Evolutionary conservation across 2,329 filamentous ascomycete genomes (phyloP), one percentile per base, ranked within the genome.

Genomic region (Fusarium sp.): DNA sequence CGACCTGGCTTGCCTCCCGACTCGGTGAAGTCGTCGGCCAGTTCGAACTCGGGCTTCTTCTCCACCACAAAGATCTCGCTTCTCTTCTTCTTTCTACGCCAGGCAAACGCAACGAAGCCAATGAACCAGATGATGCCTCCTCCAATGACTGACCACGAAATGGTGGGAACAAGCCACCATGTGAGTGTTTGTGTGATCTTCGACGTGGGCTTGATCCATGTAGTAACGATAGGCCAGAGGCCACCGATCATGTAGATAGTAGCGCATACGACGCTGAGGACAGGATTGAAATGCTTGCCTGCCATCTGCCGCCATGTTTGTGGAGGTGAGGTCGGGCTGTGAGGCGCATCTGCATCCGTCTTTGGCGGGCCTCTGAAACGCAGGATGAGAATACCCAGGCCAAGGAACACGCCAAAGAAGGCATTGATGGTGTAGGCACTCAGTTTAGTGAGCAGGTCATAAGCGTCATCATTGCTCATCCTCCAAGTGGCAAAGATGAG

Each of bases 371-470:
- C 82, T 10, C 70, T 70, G 64, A 83, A 80, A 16, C 81, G 80
- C 30, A 84, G 63, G 50, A 84, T 80, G 2, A 84, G 74, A 20
- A 84, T 84, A 2, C 82, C 82, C 5, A 83, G 56, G 8, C 80
- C 81, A 0, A 84, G 74, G 30, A 82, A 81, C 1, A 75, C 70
- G 1, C 81, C 81, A 35, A 83, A 82, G 73, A 83, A 83, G 25
- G 79, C 80, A 14, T 81, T 82, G 62, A 83, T 77, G 11, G 80
- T 68, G 59, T 84, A 84, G 7, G 82, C 80, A 23, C 77, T 80
- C 41, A 82, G 52, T 8, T 74, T 80, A 0, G 81, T 80, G 3
- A 84, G 79, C 1, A 82, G 65, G 6, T 64, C 73, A n/a, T 84
- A 84, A 1, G 82, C 78, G 4, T 78, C 50, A 7, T 65, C 59